phyloP scores from a whole-genome alignment of 345 rosid species.

The Eucalyptus erythrocorys region DNA sequence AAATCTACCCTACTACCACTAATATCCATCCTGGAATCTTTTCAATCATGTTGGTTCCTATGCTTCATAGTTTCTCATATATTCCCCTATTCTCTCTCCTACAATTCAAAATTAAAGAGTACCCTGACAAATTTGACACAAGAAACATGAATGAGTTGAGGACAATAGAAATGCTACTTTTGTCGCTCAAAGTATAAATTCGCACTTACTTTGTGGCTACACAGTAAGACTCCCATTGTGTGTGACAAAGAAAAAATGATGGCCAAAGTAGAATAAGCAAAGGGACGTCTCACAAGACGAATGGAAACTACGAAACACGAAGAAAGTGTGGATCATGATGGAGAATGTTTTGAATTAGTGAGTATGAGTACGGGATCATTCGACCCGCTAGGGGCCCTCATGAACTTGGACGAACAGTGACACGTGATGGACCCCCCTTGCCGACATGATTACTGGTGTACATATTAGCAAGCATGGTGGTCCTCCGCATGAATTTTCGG shows the following conservation, averaged over 20 bases:
- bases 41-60: not conserved
- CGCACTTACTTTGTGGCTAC: not conserved
- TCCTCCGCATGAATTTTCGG: not conserved
- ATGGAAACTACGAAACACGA: not conserved
- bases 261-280: not conserved
- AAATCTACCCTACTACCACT: not conserved
- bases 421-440: not conserved
- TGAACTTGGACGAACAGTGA: not conserved
- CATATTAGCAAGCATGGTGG: not conserved
- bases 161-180: not conserved
- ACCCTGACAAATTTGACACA: not conserved
- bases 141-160: not conserved
- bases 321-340: not conserved
- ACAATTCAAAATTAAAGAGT: not conserved
- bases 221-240: not conserved
- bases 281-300: not conserved
- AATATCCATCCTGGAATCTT: not conserved
- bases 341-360: not conserved
- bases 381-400: not conserved
- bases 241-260: not conserved
- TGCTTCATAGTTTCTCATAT: not conserved
- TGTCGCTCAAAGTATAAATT: not conserved
- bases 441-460: not conserved
- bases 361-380: not conserved
- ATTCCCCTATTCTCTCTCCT: not conserved